These are phyloP conservation scores for Gelatoporia subvermispora DNA, from an alignment of 768 basidiomycete genomes.

Conservation along the genomic window DNA sequence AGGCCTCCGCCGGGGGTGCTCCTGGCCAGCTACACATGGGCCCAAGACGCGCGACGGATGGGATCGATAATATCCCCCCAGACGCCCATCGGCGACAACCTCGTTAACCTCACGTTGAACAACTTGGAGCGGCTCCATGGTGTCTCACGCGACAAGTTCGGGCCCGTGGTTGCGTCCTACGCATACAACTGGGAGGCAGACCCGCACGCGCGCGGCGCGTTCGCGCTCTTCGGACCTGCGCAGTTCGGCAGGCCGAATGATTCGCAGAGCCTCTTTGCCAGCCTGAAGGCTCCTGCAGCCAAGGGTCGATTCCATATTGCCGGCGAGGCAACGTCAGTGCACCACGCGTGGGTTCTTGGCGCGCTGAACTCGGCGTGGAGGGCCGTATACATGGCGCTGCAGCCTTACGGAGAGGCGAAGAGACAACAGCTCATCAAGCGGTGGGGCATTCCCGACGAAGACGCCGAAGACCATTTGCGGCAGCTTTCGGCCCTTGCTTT, in stretches of 20 bases:
- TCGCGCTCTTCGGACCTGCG: slow-evolving; percentile 30
- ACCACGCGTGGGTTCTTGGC: slow-evolving; percentile 23
- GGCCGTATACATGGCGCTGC: too few species aligned
- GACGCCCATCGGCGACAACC: slow-evolving; percentile 18
- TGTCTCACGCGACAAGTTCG: slow-evolving; percentile 1
- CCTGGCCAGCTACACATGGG: slow-evolving; percentile 24
- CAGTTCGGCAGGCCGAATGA: slow-evolving; percentile 24
- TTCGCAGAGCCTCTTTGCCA: not conserved
- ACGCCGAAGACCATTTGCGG: too few species aligned
- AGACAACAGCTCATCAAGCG: too few species aligned
- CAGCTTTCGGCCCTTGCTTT: too few species aligned
- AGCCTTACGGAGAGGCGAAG: too few species aligned
- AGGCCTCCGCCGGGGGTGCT: slow-evolving; percentile 5
- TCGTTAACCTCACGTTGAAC: slow-evolving; percentile 23
- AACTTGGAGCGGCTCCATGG: slow-evolving; percentile 28
- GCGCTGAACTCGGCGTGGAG: not conserved
- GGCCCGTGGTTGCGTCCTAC: slow-evolving; percentile 4
- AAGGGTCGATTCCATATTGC: slow-evolving; percentile 30
- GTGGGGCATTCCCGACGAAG: too few species aligned
- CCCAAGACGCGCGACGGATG: slow-evolving; percentile 27
- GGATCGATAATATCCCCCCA: slow-evolving; percentile 22
- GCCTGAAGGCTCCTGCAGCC: not conserved
- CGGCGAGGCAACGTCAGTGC: slow-evolving; percentile 31
- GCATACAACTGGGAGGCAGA: slow-evolving; percentile 4
- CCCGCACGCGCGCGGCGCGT: slow-evolving; percentile 25